Conservation (phyloP, 2,329 filamentous ascomycete species). For the Paracoccidioides lutzii region DNA sequence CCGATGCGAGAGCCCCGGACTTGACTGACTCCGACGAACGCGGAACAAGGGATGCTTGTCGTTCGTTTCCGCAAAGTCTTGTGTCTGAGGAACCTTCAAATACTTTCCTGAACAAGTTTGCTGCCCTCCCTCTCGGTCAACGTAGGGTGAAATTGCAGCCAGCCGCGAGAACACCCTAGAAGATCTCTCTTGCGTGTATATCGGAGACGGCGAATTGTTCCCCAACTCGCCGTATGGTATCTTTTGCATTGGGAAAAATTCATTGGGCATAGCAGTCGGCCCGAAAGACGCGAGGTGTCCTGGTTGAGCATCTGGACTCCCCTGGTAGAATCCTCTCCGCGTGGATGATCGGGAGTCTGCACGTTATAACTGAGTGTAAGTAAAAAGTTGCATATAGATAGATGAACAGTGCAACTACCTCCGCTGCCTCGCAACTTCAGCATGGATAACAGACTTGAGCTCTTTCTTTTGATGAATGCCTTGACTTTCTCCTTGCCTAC, state of each 20-base stretch:
- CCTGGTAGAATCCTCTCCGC: not conserved
- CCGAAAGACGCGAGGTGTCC: not conserved
- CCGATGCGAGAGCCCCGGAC: constrained; percentile 20
- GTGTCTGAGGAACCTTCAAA: not conserved
- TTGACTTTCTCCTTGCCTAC: constrained; percentile 18
- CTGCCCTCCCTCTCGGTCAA: not conserved
- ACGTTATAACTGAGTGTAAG: constrained; percentile 1
- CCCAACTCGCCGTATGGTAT: not conserved
- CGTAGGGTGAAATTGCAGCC: not conserved
- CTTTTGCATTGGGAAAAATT: not conserved
- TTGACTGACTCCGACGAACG: constrained; percentile 15
- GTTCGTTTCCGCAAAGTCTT: not conserved
- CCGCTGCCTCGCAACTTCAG: constrained; percentile 20
- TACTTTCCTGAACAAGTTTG: not conserved
- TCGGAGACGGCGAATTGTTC: not conserved
- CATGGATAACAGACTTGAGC: constrained; percentile 26
- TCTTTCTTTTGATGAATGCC: constrained; percentile 21
- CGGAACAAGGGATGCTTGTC: not conserved
- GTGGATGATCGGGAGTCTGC: not conserved
- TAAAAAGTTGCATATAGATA: not conserved
- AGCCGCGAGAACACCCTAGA: not conserved
- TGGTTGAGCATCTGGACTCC: not conserved
- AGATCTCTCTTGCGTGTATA: not conserved
- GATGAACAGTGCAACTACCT: constrained; percentile 11
- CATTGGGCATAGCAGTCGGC: not conserved